Evolutionary conservation across 106 monocot species (phyloP), one percentile per base, ranked within the genome.

Genomic region (Vanilla planifolia): DNA sequence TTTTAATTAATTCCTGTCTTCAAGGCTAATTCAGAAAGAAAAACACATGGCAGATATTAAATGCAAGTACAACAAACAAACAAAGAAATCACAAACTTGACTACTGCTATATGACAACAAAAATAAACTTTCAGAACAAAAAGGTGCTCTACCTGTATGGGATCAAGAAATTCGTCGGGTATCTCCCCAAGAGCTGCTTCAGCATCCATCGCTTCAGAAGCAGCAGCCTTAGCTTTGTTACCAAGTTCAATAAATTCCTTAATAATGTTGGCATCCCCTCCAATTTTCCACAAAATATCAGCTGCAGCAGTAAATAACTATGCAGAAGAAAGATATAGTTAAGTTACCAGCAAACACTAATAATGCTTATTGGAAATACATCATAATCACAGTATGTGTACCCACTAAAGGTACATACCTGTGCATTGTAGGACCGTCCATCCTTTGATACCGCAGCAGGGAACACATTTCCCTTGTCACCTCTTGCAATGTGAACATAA

Each of bases 141-240:
- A 43, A 43, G 9, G 21, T 33, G 19, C 20, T 16, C 4, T 63
- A 96, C 96, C 96, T 96, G 96, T 71, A 96, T 96, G 32, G 96
- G 96, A 55, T 96, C 96, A n/a, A 96, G 74, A 64, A 96, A 96
- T 79, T 96, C 96, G 55, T 96, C 96, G 32, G 96, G 96, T 57
- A 96, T 91, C 34, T 96, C 96, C 13, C 96, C 96, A 68, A 96
- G 96, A 16, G 60, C 59, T 41, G 81, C 84, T 73, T 96, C 96
- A 43, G 86, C 71, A 88, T 96, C 91, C 84, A 82, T 75, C 16
- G 96, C 96, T 71, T 91, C 91, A 66, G 87, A 73, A 60, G 96
- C 90, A 26, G 96, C 91, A 55, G 65, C 42, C 85, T 85, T 96
- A 0, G 77, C 81, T 81, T 75, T 84, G n/a, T 33, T 60, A 61